Base-by-base conservation (phyloP, 2,329 filamentous ascomycete species). In the Coniochaeta hoffmannii region DNA sequence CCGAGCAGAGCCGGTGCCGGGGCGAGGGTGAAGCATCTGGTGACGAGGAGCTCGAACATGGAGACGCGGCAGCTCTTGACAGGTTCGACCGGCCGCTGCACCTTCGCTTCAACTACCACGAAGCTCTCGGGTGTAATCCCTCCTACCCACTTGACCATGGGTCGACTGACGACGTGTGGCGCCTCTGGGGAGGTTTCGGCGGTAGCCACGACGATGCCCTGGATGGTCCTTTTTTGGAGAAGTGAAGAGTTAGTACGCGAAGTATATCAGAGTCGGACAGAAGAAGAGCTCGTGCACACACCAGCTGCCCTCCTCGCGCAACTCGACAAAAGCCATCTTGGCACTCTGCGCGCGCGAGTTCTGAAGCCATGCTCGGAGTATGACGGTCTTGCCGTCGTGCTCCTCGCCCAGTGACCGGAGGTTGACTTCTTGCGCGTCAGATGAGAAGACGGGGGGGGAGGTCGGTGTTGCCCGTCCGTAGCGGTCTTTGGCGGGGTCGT, bases 91-190 rank as follows among this genome's bases (percentile, higher is more conserved):
- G 92, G 89, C 74, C 88, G 87, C 77, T 91, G 82, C 54, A 97
- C 86, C 31, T 80, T 75, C 61, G 88, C 94, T 66, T 95, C 89
- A 58, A 97, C 85, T 38, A 86, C 76, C 26, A 97, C 85, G 63
- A 88, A 91, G 63, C 87, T 90, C 77, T 97, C 93, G 49, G 87
- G 79, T 66, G 83, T 87, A 62, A 96, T 74, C 44, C 76, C 80
- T 50, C 82, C 83, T 52, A 88, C 85, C 83, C 89, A 97, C 76
- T 97, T 97, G 68, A 97, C 89, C 93, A 97, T 97, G 72, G 89
- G 90, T 69, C 86, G 87, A 59, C 83, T 88, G 35, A 91, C 81
- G 7, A 74, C 73, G 52, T 74, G 80, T 34, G 79, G 84, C 65
- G 90, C 83, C 68, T 77, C 73, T 65, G n/a, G n/a, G n/a, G n/a